Conservation (phyloP, 2,329 filamentous ascomycete species). For the Epichloe typhina region DNA sequence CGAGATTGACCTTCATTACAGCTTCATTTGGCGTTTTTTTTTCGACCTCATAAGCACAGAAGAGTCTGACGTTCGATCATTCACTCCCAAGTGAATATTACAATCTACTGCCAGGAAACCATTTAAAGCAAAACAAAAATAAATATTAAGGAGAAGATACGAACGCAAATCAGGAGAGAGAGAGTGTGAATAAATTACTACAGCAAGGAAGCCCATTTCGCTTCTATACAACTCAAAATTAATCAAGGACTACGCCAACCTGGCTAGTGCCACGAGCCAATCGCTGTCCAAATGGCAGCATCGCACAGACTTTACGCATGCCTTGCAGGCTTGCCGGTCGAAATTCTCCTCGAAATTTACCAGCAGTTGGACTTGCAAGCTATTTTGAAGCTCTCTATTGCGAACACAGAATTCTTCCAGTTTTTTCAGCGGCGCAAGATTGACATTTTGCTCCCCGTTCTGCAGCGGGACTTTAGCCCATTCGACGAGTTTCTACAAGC, state of each 20-base stretch:
- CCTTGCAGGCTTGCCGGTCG: slow-evolving; percentile 26
- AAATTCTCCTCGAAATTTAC: slow-evolving; percentile 36
- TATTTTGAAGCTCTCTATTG: slow-evolving; percentile 24
- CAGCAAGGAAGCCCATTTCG: background rate
- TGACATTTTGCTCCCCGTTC: slow-evolving; percentile 28
- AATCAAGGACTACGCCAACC: background rate
- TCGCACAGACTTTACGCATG: slow-evolving; percentile 6
- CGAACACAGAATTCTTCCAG: slow-evolving; percentile 23
- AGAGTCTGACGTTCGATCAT: background rate
- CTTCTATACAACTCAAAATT: background rate
- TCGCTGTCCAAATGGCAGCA: slow-evolving; percentile 9
- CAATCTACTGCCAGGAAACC: background rate
- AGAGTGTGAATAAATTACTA: background rate
- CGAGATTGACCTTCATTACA: slow-evolving; percentile 10
- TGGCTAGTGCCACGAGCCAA: background rate
- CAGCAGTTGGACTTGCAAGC: slow-evolving; percentile 28
- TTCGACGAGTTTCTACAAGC: slow-evolving; percentile 34
- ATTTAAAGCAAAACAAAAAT: background rate
- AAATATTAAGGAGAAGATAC: background rate
- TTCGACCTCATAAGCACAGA: background rate
- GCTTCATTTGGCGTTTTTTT: background rate
- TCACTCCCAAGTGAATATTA: background rate
- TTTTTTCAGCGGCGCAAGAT: slow-evolving; percentile 29
- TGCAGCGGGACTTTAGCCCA: slow-evolving; percentile 29
- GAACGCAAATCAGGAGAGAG: background rate